Evolutionary conservation across 495 filamentous ascomycete genomes (phyloP).

Genomic region (Glonium stellatum): DNA sequence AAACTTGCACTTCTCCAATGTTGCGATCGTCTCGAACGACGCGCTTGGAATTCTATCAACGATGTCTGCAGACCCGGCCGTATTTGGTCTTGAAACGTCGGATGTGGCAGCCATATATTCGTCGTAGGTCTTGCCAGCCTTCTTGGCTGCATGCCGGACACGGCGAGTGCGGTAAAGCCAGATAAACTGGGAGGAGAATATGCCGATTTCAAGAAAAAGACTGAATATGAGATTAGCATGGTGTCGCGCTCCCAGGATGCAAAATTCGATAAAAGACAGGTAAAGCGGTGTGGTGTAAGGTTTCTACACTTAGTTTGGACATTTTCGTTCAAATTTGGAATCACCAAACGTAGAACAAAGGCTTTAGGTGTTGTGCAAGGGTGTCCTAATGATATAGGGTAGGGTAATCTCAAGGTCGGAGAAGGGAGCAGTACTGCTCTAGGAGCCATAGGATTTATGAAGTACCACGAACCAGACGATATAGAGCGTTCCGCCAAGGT

Average conservation of each 20-base stretch:
- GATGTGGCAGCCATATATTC: conserved; percentile 45
- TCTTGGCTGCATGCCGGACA: conserved; percentile 51
- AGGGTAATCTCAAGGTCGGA: no score
- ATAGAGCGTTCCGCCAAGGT: conserved; percentile 62
- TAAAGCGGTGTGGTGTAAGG: no score
- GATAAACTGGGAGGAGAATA: conserved; percentile 60
- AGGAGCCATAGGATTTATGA: background rate
- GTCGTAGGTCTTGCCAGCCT: conserved; percentile 53
- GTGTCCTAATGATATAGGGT: no score
- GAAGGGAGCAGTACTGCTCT: no score
- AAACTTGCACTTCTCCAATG: conserved; percentile 7
- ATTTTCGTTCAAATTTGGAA: no score
- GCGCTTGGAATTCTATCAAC: conserved; percentile 7
- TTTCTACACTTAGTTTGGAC: no score
- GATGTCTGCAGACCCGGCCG: conserved; percentile 3
- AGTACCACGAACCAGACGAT: conserved; percentile 50
- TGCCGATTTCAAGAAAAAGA: conserved; percentile 58
- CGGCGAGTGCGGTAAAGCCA: conserved; percentile 60
- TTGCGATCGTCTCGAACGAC: background rate
- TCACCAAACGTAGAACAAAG: no score
- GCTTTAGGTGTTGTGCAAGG: no score
- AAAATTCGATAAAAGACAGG: no score
- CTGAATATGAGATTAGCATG: conserved; percentile 31
- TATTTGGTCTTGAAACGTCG: background rate
- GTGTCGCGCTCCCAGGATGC: background rate